Conservation (phyloP, 768 basidiomycete species). For the Kwoniella sp. region DNA sequence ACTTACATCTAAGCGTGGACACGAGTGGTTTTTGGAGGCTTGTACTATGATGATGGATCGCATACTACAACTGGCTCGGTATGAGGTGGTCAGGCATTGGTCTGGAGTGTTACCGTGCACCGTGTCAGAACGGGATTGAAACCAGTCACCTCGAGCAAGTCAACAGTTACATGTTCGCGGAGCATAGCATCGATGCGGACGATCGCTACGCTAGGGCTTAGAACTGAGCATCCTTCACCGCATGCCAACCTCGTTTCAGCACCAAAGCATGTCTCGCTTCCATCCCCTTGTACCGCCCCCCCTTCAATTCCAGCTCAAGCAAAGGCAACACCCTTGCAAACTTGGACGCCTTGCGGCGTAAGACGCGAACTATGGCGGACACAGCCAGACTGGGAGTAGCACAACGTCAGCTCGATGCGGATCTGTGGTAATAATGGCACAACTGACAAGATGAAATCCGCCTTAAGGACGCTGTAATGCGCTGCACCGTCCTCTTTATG, state of each 20-base stretch:
- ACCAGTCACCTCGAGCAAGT: no score
- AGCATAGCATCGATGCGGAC: no score
- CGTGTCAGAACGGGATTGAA: no score
- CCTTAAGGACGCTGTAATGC: constrained; percentile 21
- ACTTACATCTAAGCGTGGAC: constrained; percentile 71
- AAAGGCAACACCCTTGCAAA: constrained; percentile 18
- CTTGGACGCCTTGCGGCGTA: constrained; percentile 19
- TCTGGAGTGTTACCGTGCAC: no score
- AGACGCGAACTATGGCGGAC: constrained; percentile 21
- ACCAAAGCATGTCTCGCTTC: neutral
- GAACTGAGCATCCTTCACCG: constrained; percentile 24
- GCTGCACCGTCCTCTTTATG: neutral
- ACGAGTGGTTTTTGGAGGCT: constrained; percentile 12
- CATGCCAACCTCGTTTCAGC: constrained; percentile 14
- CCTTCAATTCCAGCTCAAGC: constrained; percentile 10
- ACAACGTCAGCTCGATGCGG: neutral
- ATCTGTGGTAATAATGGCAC: neutral
- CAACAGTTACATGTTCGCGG: no score
- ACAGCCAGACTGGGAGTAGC: constrained; percentile 24
- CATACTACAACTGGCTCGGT: constrained; percentile 17
- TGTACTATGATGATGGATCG: constrained; percentile 45
- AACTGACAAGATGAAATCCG: constrained; percentile 34
- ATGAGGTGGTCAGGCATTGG: no score
- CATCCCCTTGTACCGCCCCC: constrained; percentile 1
- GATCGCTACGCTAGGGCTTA: no score